Evolutionary conservation across 2,329 filamentous ascomycete species (phyloP).

Genomic region (Zarea fungicola): DNA sequence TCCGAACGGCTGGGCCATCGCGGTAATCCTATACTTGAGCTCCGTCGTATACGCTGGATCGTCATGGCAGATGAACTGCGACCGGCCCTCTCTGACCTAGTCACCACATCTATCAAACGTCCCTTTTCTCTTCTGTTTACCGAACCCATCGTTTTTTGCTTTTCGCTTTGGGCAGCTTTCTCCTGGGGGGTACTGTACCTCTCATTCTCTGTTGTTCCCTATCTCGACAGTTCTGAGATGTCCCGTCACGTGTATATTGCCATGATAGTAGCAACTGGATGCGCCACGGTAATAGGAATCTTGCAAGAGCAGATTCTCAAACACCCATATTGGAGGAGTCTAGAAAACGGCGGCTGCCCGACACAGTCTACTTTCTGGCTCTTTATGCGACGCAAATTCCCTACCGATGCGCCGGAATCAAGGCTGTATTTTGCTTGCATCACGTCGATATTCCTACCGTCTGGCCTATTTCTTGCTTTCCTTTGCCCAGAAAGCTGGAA

Average conservation of each 20-base stretch:
- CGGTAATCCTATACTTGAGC: too few species aligned
- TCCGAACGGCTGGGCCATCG: too few species aligned
- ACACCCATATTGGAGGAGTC: conserved; percentile 31
- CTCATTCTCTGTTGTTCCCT: conserved; percentile 73
- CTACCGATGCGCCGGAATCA: conserved; percentile 61
- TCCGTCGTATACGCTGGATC: too few species aligned
- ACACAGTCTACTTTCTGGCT: conserved; percentile 35
- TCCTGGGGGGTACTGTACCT: conserved; percentile 86
- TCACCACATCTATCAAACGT: too few species aligned
- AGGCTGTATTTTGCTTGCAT: conserved; percentile 81
- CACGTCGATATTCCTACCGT: conserved; percentile 67
- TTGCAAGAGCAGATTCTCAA: conserved; percentile 64
- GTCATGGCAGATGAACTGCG: too few species aligned
- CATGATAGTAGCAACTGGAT: conserved; percentile 60
- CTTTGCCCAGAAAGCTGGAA: conserved; percentile 20
- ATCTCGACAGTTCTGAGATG: conserved; percentile 66
- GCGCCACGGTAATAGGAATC: conserved; percentile 66
- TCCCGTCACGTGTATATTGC: conserved; percentile 68
- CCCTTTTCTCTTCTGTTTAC: conserved; percentile 74
- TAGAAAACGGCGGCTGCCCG: conserved; percentile 18
- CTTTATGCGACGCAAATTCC: conserved; percentile 41
- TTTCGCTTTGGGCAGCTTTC: conserved; percentile 85
- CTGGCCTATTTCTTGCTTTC: conserved; percentile 60
- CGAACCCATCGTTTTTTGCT: conserved; percentile 79
- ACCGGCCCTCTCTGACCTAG: too few species aligned